phyloP scores from a whole-genome alignment of 176 grass and related monocot species.

The Musa troglodytarum region DNA sequence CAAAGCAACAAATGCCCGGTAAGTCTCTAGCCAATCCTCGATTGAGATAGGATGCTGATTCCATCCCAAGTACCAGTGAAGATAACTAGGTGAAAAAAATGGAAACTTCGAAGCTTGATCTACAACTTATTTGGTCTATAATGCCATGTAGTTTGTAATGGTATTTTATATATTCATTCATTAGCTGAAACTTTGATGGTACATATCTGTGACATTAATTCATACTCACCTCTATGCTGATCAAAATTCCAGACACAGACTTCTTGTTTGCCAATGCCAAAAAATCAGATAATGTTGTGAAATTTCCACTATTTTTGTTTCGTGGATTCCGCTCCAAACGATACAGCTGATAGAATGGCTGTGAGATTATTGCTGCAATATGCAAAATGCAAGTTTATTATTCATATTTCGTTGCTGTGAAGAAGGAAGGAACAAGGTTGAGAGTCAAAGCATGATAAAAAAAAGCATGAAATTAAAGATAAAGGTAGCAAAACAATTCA shows the following conservation, averaged over 20 bases:
- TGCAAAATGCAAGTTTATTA: neutral
- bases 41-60: neutral
- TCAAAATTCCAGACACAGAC: conserved; percentile 55
- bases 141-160: no score
- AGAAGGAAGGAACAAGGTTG: neutral
- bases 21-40: neutral
- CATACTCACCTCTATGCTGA: conserved; percentile 48
- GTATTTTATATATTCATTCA: no score
- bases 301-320: conserved; percentile 39
- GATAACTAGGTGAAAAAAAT: neutral
- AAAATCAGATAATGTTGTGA: conserved; percentile 65
- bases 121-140: no score
- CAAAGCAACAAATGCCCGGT: neutral
- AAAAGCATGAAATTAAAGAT: neutral
- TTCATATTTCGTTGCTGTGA: neutral
- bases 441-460: neutral
- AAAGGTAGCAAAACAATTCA: neutral
- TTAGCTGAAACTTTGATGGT: no score
- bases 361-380: conserved; percentile 59
- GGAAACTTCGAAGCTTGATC: neutral
- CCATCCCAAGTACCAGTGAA: neutral
- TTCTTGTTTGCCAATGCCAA: conserved; percentile 45
- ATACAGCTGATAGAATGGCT: conserved; percentile 14
- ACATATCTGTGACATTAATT: neutral
- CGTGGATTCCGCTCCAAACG: conserved; percentile 47